Base-by-base conservation (phyloP, 306 rosid species). In the Spatholobus suberectus region DNA sequence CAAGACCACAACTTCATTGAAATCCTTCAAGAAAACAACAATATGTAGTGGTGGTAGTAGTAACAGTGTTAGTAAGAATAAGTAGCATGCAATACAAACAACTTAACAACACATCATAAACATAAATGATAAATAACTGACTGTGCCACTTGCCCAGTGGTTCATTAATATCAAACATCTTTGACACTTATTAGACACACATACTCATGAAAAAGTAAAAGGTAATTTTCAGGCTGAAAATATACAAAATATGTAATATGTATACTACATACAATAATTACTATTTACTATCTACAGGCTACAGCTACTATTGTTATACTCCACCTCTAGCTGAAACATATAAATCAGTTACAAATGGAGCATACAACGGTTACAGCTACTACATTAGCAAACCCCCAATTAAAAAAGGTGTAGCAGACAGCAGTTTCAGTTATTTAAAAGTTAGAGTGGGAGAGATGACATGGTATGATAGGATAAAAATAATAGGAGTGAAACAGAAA, bases 1-100 rank as follows among this genome's bases (percentile, higher is more conserved):
- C 99, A 96, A 37, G 88, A 81, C 99, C 99, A 96, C 72, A 96
- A 81, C 83, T 92, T 93, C 88, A 90, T 93, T 70, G 96, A 83
- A 84, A 89, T 78, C 89, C 98, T 94, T 76, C 87, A 83, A 49
- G 55, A 73, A 77, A 81, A 73, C 75, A 70, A 35, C 65, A 3
- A 54, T 21, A 37, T n/a, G n/a, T 13, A 68, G 57, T 54, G 13
- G 7, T n/a, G 71, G 21, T 4, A 57, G 24, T 34, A 52, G 27
- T 18, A 63, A 32, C 55, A 24, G 17, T 41, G 63, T 47, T 73
- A 41, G 75, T 58, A 54, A 11, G 37, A 41, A 34, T 8, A 75
- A 67, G 35, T 34, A 58, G 43, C 32, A 70, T 49, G 20, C 46
- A 69, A 8, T 1, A 63, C 40, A 52, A 17, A 46, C 18, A 20